Evolutionary conservation across 768 basidiomycete genomes (phyloP), one percentile per base, ranked within the genome.

Genomic region (Tubosaeta sp.): DNA sequence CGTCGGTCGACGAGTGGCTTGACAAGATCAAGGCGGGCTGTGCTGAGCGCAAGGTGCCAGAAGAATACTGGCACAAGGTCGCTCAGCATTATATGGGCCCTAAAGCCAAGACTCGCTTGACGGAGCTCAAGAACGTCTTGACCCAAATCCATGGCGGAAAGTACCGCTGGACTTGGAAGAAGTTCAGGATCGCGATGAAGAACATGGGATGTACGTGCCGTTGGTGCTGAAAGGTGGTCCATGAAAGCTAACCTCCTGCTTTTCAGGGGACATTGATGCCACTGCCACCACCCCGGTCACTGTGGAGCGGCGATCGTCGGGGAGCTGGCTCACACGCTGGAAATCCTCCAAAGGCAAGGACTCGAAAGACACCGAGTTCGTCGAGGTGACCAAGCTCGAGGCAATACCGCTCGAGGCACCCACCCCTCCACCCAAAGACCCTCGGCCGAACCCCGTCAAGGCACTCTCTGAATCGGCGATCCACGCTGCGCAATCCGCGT

Each of bases 91-190:
- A 80, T 65, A 80, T 91, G 77, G 85, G 83, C 1, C 77, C 77
- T 34, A 80, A 82, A 59, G 86, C 88, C n/a, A 82, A 74, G 66
- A 74, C 74, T 34, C 79, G 83, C 52, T 71, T 91, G 53, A 71
- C 78, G 31, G 86, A 89, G 60, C 70, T 91, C 52, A 88, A 88
- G 69, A 78, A 77, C 41, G 85, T 91, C 52, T 79, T 91, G 73
- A 72, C 77, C 37, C 81, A 86, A 62, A 79, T 91, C 57, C 79
- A 89, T 55, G 88, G 86, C 11, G 86, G 86, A 13, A 84, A 81
- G 59, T 90, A 90, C 62, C 75, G 81, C 46, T 91, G 88, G 88
- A 84, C 78, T 55, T 91, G 88, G 88, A 87, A 88, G 72, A 86
- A 82, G 59, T 91, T 85, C 72, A 83, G 78, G 69, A 74, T 86